Evolutionary conservation across 1,284 basidiomycete genomes (phyloP).

Genomic region (Leucoagaricus sp.): DNA sequence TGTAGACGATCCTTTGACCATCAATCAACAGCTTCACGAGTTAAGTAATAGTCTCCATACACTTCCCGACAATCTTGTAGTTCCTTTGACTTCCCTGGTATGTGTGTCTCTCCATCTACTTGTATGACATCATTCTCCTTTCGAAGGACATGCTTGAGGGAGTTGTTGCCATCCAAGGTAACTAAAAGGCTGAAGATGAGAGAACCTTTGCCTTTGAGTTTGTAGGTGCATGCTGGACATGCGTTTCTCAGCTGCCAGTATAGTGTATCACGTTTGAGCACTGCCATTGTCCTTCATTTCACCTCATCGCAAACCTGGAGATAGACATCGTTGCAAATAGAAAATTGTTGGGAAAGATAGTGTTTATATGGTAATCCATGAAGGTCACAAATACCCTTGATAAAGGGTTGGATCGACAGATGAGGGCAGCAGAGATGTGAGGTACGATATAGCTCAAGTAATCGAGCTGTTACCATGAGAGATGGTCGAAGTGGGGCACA

Average conservation of each 20-base stretch:
- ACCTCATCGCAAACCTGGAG: background rate
- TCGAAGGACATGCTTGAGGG: background rate
- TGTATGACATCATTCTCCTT: too few relatives aligned
- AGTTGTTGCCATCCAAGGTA: slow-evolving; percentile 10
- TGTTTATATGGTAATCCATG: background rate
- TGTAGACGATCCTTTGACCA: background rate
- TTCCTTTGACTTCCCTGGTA: background rate
- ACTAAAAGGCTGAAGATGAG: background rate
- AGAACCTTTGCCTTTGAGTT: background rate
- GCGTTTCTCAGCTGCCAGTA: background rate
- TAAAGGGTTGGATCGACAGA: slow-evolving; percentile 10
- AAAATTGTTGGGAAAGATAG: background rate
- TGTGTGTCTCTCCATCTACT: background rate
- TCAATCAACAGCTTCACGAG: background rate
- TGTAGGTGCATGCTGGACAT: slow-evolving; percentile 6
- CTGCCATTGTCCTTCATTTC: too few relatives aligned
- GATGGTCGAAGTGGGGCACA: background rate
- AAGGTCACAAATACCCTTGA: background rate
- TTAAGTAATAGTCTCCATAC: background rate
- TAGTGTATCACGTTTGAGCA: background rate
- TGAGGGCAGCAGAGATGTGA: slow-evolving; percentile 7
- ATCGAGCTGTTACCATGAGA: background rate
- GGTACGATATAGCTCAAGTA: background rate
- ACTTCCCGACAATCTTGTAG: background rate
- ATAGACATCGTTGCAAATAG: background rate